A percentile compares a stretch with the other conserved stretches of the same genome.
Conservation (phyloP, 2,329 filamentous ascomycete species). For the Colletotrichum brevisporum region DNA sequence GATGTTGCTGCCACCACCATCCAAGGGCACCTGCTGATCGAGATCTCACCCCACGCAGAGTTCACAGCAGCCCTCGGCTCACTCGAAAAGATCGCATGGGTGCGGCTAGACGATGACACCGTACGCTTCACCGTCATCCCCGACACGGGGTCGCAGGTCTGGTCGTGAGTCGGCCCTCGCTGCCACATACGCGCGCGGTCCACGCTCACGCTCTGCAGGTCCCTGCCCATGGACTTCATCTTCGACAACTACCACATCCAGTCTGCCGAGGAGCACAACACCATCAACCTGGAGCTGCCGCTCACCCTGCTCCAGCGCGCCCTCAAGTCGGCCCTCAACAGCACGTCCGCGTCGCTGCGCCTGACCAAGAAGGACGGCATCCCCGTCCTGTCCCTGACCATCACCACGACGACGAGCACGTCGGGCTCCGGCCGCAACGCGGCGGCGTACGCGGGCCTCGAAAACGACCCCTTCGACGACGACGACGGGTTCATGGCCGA, state of each 20-base stretch:
- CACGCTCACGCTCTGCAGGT: constrained; percentile 53
- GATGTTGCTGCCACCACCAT: not conserved
- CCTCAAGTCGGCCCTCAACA: constrained; percentile 88
- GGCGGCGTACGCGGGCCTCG: constrained; percentile 41
- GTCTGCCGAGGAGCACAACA: constrained; percentile 85
- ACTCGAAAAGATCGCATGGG: constrained; percentile 88
- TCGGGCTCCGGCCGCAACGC: constrained; percentile 48
- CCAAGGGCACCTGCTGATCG: constrained; percentile 3
- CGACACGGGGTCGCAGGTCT: constrained; percentile 94
- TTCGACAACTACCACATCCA: constrained; percentile 90
- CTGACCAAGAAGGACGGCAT: constrained; percentile 93
- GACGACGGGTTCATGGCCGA: constrained; percentile 63
- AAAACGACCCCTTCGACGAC: constrained; percentile 56
- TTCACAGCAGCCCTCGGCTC: constrained; percentile 75
- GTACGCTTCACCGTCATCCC: constrained; percentile 97
- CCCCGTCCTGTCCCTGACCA: constrained; percentile 90
- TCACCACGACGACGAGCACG: constrained; percentile 80
- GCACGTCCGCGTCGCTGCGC: constrained; percentile 85
- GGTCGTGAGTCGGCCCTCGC: constrained; percentile 74
- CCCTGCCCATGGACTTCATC: constrained; percentile 81
- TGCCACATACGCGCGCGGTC: not conserved
- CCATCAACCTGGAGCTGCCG: constrained; percentile 96
- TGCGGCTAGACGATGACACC: constrained; percentile 87
- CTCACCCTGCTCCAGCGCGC: constrained; percentile 90
- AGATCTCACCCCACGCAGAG: constrained; percentile 58